These are phyloP conservation scores for Psilocybe tampanensis DNA, from an alignment of 768 basidiomycete genomes.

Conservation along the genomic window DNA sequence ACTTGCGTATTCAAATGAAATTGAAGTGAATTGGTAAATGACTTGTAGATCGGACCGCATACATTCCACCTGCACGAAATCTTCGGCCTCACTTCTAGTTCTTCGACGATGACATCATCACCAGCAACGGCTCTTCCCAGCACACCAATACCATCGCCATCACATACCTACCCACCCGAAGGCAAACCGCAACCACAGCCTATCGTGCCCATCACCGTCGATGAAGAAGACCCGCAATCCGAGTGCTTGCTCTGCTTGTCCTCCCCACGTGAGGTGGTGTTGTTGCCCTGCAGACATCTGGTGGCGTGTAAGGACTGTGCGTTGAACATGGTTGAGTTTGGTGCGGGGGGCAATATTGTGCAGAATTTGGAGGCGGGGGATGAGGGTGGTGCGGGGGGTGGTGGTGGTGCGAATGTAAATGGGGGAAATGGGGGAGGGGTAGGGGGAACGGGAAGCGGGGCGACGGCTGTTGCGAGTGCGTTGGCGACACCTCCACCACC, in stretches of 20 bases:
- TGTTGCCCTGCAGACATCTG: conserved; percentile 91
- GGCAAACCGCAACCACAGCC: conserved; percentile 40
- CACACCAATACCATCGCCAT: conserved; percentile 17
- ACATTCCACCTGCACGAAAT: conserved; percentile 97
- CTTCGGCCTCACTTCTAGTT: conserved; percentile 78
- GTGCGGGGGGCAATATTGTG: conserved; percentile 87
- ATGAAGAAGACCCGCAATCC: conserved; percentile 73
- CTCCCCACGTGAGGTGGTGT: conserved; percentile 86
- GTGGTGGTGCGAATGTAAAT: too few species aligned
- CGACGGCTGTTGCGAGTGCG: conserved; percentile 26
- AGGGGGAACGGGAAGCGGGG: conserved; percentile 24
- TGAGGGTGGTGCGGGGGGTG: too few species aligned
- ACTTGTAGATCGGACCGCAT: conserved; percentile 85
- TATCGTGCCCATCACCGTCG: conserved; percentile 34
- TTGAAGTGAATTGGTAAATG: too few species aligned
- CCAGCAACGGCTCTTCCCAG: conserved; percentile 35
- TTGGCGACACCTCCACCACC: conserved; percentile 22
- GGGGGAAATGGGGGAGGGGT: conserved; percentile 25
- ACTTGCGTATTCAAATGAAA: too few species aligned
- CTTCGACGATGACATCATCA: conserved; percentile 32
- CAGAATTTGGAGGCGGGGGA: conserved; percentile 46
- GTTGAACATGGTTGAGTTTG: conserved; percentile 96
- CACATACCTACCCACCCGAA: conserved; percentile 42
- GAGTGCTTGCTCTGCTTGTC: conserved; percentile 93
- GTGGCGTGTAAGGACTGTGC: conserved; percentile 97